phyloP scores from a whole-genome alignment of 306 rosid genomes.

The Quercus agrifolia region DNA sequence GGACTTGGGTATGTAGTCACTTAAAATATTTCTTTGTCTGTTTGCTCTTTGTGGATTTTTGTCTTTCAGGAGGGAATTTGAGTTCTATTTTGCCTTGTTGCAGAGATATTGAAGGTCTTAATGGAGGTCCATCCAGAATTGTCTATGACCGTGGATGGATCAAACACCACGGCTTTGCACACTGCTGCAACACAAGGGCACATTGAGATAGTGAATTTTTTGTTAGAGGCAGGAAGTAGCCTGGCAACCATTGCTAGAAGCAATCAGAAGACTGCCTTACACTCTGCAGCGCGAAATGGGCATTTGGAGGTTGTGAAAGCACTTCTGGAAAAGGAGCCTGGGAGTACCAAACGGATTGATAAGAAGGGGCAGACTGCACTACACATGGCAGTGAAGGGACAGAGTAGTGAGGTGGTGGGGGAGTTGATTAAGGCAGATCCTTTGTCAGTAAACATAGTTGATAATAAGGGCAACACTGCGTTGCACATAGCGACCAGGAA shows the following conservation, averaged over 20 bases:
- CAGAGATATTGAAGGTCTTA: conserved; percentile 70
- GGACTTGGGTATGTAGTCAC: conserved; percentile 55
- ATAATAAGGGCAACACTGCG: conserved; percentile 71
- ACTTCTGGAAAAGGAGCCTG: conserved; percentile 61
- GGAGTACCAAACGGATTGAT: conserved; percentile 52
- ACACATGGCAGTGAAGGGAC: conserved; percentile 97
- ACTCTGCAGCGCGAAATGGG: conserved; percentile 94
- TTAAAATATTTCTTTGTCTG: not conserved
- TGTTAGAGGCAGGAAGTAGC: conserved; percentile 77
- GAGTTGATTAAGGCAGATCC: conserved; percentile 67
- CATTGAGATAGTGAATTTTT: conserved; percentile 55
- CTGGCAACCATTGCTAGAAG: conserved; percentile 86
- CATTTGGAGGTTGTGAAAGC: conserved; percentile 67
- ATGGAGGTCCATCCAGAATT: conserved; percentile 81
- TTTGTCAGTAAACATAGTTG: conserved; percentile 59
- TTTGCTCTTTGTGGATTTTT: conserved; percentile 12
- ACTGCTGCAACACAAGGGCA: conserved; percentile 95
- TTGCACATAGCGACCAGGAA: conserved; percentile 89
- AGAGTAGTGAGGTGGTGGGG: conserved; percentile 66
- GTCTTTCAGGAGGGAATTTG: conserved; percentile 4
- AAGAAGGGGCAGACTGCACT: conserved; percentile 97
- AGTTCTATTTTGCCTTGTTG: conserved; percentile 19
- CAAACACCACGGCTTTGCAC: conserved; percentile 95
- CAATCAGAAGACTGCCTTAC: conserved; percentile 90
- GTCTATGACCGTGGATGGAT: conserved; percentile 86